Percentiles rank a stretch among this genome's conserved stretches.
Evolutionary conservation across 1,284 basidiomycete species (phyloP).

Genomic region (Athelia sp.): DNA sequence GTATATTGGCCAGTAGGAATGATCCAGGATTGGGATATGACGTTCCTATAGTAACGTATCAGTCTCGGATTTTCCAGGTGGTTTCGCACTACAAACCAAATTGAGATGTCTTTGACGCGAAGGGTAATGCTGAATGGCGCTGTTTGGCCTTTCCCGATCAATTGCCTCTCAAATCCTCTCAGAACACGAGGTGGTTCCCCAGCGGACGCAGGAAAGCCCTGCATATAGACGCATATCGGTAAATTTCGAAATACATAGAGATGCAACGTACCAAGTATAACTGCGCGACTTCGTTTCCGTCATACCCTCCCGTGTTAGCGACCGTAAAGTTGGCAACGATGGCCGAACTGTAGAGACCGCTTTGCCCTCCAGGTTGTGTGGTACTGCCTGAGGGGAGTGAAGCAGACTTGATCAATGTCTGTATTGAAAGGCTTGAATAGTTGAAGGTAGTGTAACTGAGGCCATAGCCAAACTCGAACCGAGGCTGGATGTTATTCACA

Average conservation of each 20-base stretch:
- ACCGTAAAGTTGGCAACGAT: constrained; percentile 42
- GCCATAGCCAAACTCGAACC: constrained; percentile 76
- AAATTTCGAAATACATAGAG: neutral
- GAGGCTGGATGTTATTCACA: constrained; percentile 42
- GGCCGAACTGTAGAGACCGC: constrained; percentile 12
- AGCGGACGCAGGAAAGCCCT: constrained; percentile 32
- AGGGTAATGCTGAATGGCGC: constrained; percentile 31
- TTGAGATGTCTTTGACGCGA: constrained; percentile 37
- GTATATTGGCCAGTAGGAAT: neutral
- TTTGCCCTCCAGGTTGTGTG: constrained; percentile 8
- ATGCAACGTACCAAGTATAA: constrained; percentile 37
- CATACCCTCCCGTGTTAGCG: constrained; percentile 42
- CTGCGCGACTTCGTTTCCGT: constrained; percentile 52
- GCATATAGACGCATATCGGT: constrained; percentile 16
- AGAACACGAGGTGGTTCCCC: constrained; percentile 39
- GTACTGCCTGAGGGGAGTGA: constrained; percentile 7
- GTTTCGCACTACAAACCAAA: constrained; percentile 25
- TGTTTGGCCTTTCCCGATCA: constrained; percentile 28
- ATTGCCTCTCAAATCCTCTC: constrained; percentile 39
- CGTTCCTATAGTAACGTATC: neutral
- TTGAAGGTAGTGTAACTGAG: constrained; percentile 75
- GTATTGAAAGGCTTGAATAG: constrained; percentile 47
- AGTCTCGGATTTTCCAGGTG: neutral
- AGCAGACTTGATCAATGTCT: constrained; percentile 22
- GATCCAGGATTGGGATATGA: neutral